These are phyloP conservation scores for Pelargonium australe DNA, from an alignment of 441 rosid species.

Conservation along the genomic window DNA sequence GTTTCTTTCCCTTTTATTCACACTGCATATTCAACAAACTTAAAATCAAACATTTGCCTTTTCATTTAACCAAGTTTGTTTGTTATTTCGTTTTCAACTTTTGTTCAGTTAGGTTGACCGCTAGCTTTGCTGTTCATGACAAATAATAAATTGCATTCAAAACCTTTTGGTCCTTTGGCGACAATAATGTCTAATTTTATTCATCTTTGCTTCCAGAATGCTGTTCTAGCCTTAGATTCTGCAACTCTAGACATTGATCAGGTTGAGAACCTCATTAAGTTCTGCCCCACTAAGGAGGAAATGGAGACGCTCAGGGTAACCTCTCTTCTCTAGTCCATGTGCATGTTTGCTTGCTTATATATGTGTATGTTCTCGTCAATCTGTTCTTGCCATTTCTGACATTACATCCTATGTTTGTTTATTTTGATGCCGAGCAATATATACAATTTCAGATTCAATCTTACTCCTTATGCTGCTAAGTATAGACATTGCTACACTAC, in stretches of 20 bases:
- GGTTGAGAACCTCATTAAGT: constrained; percentile 95
- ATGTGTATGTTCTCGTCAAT: background rate
- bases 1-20: constrained; percentile 31
- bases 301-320: constrained; percentile 79
- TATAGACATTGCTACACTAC: too few species aligned
- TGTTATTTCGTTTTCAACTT: background rate
- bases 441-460: too few species aligned
- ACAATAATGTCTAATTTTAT: constrained; percentile 11
- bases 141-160: background rate
- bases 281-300: constrained; percentile 95
- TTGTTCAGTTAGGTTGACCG: background rate
- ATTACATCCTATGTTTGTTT: background rate
- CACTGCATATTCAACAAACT: background rate
- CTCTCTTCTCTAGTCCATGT: constrained; percentile 3
- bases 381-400: background rate
- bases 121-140: background rate
- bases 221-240: constrained; percentile 88
- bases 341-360: background rate
- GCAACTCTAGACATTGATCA: constrained; percentile 84
- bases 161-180: background rate
- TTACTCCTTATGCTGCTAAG: background rate
- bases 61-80: background rate
- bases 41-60: background rate
- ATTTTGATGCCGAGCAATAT: background rate
- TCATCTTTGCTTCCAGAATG: constrained; percentile 45